Evolutionary conservation across 1,284 basidiomycete species (phyloP).

Genomic region (Wallemia mellicola): DNA sequence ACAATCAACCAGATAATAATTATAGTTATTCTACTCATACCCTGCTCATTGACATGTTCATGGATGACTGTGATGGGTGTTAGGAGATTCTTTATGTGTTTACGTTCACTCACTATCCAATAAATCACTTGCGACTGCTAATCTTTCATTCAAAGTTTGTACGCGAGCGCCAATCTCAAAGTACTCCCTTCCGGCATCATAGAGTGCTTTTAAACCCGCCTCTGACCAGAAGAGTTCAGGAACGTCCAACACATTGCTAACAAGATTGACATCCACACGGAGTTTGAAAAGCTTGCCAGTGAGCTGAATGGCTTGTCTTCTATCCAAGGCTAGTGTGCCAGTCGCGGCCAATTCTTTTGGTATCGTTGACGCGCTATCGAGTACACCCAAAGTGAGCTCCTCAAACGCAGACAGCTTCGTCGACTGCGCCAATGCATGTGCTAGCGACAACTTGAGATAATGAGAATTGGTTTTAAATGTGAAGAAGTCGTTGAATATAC

Average conservation of each 20-base stretch:
- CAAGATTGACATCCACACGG: conserved; percentile 64
- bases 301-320: conserved; percentile 55
- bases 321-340: conserved; percentile 43
- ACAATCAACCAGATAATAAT: conserved; percentile 86
- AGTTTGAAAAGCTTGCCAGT: conserved; percentile 70
- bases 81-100: conserved; percentile 1
- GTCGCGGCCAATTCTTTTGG: conserved; percentile 55
- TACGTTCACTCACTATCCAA: conserved; percentile 20
- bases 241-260: conserved; percentile 46
- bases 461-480: conserved; percentile 12
- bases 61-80: conserved; percentile 2
- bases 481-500: conserved; percentile 53
- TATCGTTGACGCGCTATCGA: conserved; percentile 51
- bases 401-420: conserved; percentile 76
- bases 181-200: conserved; percentile 79
- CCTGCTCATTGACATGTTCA: conserved; percentile 11
- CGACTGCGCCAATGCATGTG: conserved; percentile 79
- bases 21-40: conserved; percentile 80
- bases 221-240: conserved; percentile 90
- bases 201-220: conserved; percentile 58
- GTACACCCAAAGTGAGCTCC: conserved; percentile 41
- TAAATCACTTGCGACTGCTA: conserved; percentile 61
- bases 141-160: conserved; percentile 59
- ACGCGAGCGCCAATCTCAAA: conserved; percentile 71
- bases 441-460: conserved; percentile 33